phyloP scores from a whole-genome alignment of 2,329 filamentous ascomycete genomes.

The Scytalidium sp. region DNA sequence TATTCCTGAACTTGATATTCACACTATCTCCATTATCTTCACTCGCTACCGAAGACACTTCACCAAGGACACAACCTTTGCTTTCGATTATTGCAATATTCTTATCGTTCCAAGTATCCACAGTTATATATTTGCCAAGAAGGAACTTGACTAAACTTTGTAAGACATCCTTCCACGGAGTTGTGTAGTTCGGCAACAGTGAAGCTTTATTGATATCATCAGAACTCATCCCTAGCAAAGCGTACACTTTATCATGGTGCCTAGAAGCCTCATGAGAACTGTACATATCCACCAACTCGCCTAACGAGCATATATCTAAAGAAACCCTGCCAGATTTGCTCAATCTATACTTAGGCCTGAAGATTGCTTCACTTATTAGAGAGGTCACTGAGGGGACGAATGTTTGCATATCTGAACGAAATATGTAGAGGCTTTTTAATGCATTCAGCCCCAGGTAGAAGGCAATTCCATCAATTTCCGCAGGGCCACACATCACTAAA shows the following conservation, averaged over 20 bases:
- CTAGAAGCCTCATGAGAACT: constrained; percentile 11
- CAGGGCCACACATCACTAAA: constrained; percentile 7
- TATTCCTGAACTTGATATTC: constrained; percentile 4
- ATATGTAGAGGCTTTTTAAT: constrained; percentile 1
- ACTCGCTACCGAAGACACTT: constrained; percentile 5
- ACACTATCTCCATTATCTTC: neutral
- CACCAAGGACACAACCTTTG: constrained; percentile 5
- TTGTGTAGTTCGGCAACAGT: constrained; percentile 10
- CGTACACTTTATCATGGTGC: constrained; percentile 8
- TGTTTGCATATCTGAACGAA: constrained; percentile 1
- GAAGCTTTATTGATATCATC: constrained; percentile 7
- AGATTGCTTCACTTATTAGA: constrained; percentile 5
- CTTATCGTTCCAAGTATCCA: constrained; percentile 6
- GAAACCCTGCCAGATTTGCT: constrained; percentile 1
- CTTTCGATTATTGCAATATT: constrained; percentile 9
- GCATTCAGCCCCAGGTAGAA: constrained; percentile 1
- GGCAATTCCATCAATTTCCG: constrained; percentile 6
- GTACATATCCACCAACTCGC: constrained; percentile 14
- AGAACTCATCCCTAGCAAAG: constrained; percentile 3
- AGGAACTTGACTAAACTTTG: constrained; percentile 10
- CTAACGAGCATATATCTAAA: constrained; percentile 8
- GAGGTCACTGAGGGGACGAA: constrained; percentile 6
- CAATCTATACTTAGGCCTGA: constrained; percentile 5
- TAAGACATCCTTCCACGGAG: constrained; percentile 10
- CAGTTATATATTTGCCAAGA: constrained; percentile 6